Conservation (phyloP, 2,329 filamentous ascomycete genomes). For the Botrytis cinerea region DNA sequence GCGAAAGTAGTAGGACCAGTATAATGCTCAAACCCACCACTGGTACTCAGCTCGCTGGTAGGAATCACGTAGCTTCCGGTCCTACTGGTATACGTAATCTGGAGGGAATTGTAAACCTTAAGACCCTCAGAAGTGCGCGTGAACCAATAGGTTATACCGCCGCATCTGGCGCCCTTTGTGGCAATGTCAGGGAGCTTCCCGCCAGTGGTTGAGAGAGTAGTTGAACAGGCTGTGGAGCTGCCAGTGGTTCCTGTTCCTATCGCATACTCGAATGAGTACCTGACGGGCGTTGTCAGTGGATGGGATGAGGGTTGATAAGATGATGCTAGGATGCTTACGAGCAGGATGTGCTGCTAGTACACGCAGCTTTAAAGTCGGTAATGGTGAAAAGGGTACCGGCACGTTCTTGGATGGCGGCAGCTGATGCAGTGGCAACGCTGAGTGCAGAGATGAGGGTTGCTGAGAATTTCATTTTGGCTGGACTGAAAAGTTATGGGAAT, state of each 20-base stretch:
- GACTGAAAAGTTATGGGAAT: not conserved
- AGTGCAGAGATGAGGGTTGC: not conserved
- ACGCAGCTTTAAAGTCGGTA: not conserved
- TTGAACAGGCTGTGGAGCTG: not conserved
- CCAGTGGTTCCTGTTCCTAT: not conserved
- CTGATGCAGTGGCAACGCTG: not conserved
- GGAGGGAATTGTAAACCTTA: not conserved
- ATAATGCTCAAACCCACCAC: not conserved
- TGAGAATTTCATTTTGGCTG: not conserved
- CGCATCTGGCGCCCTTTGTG: not conserved
- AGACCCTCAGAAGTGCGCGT: not conserved
- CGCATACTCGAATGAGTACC: not conserved
- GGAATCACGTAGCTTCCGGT: not conserved
- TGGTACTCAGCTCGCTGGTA: not conserved
- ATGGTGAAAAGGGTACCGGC: not conserved
- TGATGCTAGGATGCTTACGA: not conserved
- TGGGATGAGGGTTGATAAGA: not conserved
- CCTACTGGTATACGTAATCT: not conserved
- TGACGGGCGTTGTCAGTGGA: not conserved
- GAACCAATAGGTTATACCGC: not conserved
- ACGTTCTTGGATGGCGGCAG: not conserved
- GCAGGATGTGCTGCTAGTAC: not conserved
- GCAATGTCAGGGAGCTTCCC: not conserved
- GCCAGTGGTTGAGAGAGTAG: not conserved
- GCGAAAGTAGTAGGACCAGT: not conserved